phyloP scores from a whole-genome alignment of 2,329 filamentous ascomycete genomes.

The Rutstroemia sp. region DNA sequence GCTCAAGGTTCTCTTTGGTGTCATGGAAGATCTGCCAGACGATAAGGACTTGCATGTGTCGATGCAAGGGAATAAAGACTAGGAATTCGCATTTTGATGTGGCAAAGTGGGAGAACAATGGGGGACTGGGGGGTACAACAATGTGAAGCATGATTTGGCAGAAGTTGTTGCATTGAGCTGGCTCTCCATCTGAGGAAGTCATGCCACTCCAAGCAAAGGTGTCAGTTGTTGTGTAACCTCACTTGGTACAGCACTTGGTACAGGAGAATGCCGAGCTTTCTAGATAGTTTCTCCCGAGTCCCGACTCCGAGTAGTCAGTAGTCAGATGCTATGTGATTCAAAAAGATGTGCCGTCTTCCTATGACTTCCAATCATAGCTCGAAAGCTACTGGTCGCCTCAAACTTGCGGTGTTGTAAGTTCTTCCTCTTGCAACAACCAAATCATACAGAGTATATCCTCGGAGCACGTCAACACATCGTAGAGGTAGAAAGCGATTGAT shows the following conservation, averaged over 20 bases:
- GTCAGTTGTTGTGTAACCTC: too few species aligned
- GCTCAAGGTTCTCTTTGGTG: constrained; percentile 56
- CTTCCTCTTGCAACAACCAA: constrained; percentile 29
- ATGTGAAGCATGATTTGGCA: background rate
- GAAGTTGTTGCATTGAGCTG: too few species aligned
- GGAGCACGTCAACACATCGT: constrained; percentile 27
- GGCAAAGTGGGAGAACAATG: background rate
- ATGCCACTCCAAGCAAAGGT: too few species aligned
- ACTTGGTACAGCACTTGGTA: background rate
- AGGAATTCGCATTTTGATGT: background rate
- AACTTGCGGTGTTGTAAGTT: constrained; percentile 27
- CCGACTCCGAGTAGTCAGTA: background rate
- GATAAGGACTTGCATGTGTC: constrained; percentile 2
- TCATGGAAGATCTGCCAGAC: constrained; percentile 34
- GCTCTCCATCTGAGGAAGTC: too few species aligned
- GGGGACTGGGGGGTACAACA: background rate
- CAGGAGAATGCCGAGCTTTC: background rate
- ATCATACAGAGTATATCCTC: constrained; percentile 11
- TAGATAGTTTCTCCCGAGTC: background rate
- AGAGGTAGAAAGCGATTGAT: constrained; percentile 18
- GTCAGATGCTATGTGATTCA: background rate
- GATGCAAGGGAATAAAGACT: constrained; percentile 1
- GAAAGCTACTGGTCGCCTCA: constrained; percentile 30
- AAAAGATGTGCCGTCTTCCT: constrained; percentile 27
- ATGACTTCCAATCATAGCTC: constrained; percentile 30